Conservation (phyloP, 2,329 filamentous ascomycete species). For the Myriosclerotinia curreyana region DNA sequence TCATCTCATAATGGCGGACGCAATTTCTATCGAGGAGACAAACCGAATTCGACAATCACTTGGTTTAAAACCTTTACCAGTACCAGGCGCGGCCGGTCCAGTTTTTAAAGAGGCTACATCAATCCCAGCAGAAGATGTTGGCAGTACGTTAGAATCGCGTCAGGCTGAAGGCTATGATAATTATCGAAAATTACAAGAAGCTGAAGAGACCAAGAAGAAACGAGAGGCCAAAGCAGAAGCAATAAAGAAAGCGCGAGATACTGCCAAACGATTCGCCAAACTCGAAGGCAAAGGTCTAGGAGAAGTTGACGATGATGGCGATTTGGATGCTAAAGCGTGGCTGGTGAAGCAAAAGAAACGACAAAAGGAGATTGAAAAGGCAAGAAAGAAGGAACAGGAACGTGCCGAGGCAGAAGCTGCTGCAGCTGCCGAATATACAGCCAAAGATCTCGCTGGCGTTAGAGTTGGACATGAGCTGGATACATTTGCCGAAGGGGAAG, state of each 20-base stretch:
- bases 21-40: conserved; percentile 83
- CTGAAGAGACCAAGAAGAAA: conserved; percentile 71
- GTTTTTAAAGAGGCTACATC: conserved; percentile 50
- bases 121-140: conserved; percentile 58
- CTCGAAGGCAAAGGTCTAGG: conserved; percentile 82
- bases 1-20: conserved; percentile 46
- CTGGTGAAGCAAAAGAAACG: conserved; percentile 86
- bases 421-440: conserved; percentile 72
- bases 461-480: conserved; percentile 86
- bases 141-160: conserved; percentile 80
- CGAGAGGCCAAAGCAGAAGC: conserved; percentile 79
- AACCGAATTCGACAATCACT: conserved; percentile 88
- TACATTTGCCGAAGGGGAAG: conserved; percentile 76
- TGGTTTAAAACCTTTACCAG: conserved; percentile 85
- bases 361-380: conserved; percentile 84
- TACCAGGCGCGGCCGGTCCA: conserved; percentile 64
- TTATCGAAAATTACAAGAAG: conserved; percentile 62
- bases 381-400: conserved; percentile 70
- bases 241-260: conserved; percentile 83
- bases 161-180: conserved; percentile 72
- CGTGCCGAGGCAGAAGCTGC: conserved; percentile 70
- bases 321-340: conserved; percentile 81
- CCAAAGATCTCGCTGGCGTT: conserved; percentile 82
- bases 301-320: conserved; percentile 64
- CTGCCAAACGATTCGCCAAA: conserved; percentile 69